Evolutionary conservation across 2,329 filamentous ascomycete species (phyloP), one percentile per base, ranked within the genome.

Genomic region (Tolypocladium album): DNA sequence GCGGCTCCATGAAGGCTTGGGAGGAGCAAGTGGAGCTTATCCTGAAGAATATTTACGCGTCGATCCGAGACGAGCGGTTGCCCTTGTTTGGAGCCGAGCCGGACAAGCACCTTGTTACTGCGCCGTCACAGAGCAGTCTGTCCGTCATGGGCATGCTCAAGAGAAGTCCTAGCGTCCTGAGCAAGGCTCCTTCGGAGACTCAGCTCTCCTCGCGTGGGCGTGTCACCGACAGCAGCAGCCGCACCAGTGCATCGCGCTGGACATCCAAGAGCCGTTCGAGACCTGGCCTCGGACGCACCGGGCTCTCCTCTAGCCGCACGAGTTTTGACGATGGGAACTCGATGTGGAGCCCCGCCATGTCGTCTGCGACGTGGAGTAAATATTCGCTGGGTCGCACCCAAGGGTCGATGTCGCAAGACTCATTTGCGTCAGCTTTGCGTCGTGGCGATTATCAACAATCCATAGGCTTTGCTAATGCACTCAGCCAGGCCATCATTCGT

Each of bases 291-390:
- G 88, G 88, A 47, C 83, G 85, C 57, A 93, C 88, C 47, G 91
- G 89, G 15, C 85, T 96, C 69, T 92, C 89, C 31, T 97, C 93
- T 0, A 97, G 92, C 70, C 85, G 92, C 57, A 97, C 93, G 12
- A 97, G 93, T 73, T 85, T 99, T 64, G 94, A 99, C 62, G 94
- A 99, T 67, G 85, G 87, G 61, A 89, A 86, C 62, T 95, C 91
- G 2, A 82, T 97, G 55, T 97, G 91, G 90, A 97, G 90, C 67
- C 94, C 94, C 13, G 79, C 84, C 1, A 75, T 80, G 45, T 91
- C 90, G 24, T 96, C 92, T n/a, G 96, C 92, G 64, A 94, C 90
- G 0, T 97, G 92, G 92, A 97, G 92, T 76, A 93, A 90, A 68
- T 90, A 94, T 69, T 97, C 93, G 0, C 81, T 96, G 62, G 91